A percentile compares a stretch with the other conserved stretches of the same genome.
Evolutionary conservation across 1,284 basidiomycete species (phyloP).

Genomic region (Trametes pubescens): DNA sequence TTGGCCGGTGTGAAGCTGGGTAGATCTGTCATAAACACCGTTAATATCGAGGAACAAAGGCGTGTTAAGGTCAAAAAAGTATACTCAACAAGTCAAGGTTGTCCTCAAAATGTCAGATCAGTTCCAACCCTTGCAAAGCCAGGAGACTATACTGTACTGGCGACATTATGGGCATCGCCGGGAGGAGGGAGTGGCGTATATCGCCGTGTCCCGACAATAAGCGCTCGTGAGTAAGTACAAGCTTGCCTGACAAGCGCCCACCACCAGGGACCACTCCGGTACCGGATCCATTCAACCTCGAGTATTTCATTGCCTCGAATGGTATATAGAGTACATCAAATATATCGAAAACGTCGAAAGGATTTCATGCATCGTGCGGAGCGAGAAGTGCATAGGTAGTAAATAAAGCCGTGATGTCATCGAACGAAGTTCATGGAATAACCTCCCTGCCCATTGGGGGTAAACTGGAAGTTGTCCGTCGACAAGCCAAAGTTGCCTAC

Average conservation of each 20-base stretch:
- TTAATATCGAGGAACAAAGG: too few relatives aligned
- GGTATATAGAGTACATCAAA: too few relatives aligned
- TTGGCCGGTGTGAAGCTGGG: neutral
- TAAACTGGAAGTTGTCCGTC: conserved; percentile 95
- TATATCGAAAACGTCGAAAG: too few relatives aligned
- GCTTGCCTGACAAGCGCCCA: too few relatives aligned
- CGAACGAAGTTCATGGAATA: conserved; percentile 90
- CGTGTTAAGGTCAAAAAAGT: neutral
- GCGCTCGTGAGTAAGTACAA: conserved; percentile 1
- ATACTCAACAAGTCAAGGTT: neutral
- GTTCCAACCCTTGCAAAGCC: neutral
- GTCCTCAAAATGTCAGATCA: neutral
- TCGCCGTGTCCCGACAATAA: neutral
- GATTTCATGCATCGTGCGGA: neutral
- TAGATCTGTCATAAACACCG: neutral
- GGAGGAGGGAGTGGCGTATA: neutral
- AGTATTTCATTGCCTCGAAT: too few relatives aligned
- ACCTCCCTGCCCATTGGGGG: conserved; percentile 90
- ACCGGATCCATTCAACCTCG: too few relatives aligned
- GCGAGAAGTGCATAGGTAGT: neutral
- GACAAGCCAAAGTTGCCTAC: conserved; percentile 87
- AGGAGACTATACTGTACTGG: neutral
- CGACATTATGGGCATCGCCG: neutral
- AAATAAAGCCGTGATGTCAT: neutral
- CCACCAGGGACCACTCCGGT: too few relatives aligned